Evolutionary conservation across 306 rosid species (phyloP), one percentile per base, ranked within the genome.

Genomic region (Casuarina cunninghamiana): DNA sequence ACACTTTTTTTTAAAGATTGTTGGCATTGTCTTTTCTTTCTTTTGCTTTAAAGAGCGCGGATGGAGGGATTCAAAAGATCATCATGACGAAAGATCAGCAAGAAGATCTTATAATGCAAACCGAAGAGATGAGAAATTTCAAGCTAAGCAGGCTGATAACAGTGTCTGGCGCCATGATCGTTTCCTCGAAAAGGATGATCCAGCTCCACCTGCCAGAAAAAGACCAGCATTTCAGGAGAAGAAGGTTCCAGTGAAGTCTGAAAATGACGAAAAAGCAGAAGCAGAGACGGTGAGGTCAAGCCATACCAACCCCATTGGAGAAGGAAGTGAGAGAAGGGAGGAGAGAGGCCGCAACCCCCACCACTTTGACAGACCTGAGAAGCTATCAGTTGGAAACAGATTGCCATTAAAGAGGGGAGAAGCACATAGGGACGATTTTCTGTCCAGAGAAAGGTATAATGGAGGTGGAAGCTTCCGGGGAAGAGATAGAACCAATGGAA

Each of bases 181-280:
- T 57, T 80, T 84, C 77, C n/a, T 79, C 32, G 90, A 89, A 83
- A 77, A 87, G 76, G 87, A 85, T 50, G 88, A 82, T 68, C 79
- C 48, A 74, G 81, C 77, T 16, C 80, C 89, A 71, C 72, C 86
- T 70, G 67, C 73, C 48, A 91, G 90, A 87, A 95, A 85, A 84
- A 87, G 97, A 72, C 93, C 95, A 13, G 89, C 97, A 72, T 94
- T 94, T 80, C 87, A 91, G 85, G 98, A 94, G 93, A 90, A 86
- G 82, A 94, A 94, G 81, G 79, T 85, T 78, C 78, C 83, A 7
- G 78, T 57, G 37, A 87, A 87, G 53, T 84, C 88, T 50, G 88
- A 77, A 65, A 82, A 80, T 78, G 79, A 77, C 74, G 84, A 88
- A 53, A 83, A 83, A 72, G 75, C 83, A n/a, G 79, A 74, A 26